phyloP scores from a whole-genome alignment of 78 protist genomes.

The Protostelium mycophagum region DNA sequence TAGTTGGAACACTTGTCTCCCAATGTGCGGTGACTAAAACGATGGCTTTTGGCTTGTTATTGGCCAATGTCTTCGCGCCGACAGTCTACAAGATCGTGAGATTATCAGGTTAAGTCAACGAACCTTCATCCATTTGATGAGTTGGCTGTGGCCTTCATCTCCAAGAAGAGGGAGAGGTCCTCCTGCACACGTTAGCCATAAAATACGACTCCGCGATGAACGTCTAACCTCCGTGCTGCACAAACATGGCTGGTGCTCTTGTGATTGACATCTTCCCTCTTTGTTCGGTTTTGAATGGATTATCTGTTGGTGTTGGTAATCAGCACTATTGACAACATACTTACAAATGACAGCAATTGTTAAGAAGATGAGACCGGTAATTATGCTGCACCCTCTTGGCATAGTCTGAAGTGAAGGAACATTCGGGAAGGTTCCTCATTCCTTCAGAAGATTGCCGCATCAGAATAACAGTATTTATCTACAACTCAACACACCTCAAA shows the following conservation, averaged over 20 bases:
- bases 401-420: too few relatives aligned
- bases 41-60: neutral
- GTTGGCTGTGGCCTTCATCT: neutral
- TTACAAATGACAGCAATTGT: too few relatives aligned
- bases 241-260: neutral
- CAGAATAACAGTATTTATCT: too few relatives aligned
- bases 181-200: neutral
- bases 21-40: conserved; percentile 32
- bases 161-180: neutral
- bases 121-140: neutral
- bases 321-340: too few relatives aligned
- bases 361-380: too few relatives aligned
- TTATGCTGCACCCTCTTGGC: too few relatives aligned
- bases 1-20: conserved; percentile 29
- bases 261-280: too few relatives aligned
- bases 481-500: too few relatives aligned
- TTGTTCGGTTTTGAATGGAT: too few relatives aligned
- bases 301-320: too few relatives aligned
- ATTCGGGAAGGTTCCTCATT: too few relatives aligned
- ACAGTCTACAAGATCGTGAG: neutral
- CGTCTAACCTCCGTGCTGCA: neutral
- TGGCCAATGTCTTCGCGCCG: neutral
- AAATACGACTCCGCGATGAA: neutral
- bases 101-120: neutral
- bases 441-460: too few relatives aligned